Conservation (phyloP, 352 stramenopile genomes). For the Phytopythium ostracodes region DNA sequence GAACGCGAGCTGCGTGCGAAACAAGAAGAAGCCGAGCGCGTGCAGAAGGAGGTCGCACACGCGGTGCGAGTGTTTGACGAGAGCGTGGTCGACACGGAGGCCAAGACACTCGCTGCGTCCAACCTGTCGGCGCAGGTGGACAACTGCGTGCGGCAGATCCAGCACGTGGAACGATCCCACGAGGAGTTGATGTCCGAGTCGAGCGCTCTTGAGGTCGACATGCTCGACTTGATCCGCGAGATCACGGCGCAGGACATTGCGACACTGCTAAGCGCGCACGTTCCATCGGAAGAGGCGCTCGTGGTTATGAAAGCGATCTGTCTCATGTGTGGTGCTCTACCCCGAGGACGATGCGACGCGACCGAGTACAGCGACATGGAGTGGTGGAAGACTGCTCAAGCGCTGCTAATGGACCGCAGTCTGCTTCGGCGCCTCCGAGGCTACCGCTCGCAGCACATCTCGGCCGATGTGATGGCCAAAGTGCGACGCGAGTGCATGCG, state of each 20-base stretch:
- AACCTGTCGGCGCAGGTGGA: constrained; percentile 51
- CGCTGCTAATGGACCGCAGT: constrained; percentile 74
- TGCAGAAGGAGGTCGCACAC: constrained; percentile 30
- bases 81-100: constrained; percentile 69
- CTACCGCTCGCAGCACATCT: constrained; percentile 45
- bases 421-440: constrained; percentile 52
- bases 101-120: constrained; percentile 40
- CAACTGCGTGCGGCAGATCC: constrained; percentile 48
- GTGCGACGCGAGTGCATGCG: constrained; percentile 68
- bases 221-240: constrained; percentile 53
- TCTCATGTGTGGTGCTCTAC: constrained; percentile 56
- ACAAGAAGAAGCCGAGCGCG: constrained; percentile 11
- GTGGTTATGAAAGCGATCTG: constrained; percentile 76
- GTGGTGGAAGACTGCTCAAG: constrained; percentile 79
- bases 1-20: constrained; percentile 17
- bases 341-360: constrained; percentile 43
- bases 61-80: constrained; percentile 54
- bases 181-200: constrained; percentile 51
- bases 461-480: constrained; percentile 72
- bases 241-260: constrained; percentile 80
- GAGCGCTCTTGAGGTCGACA: constrained; percentile 48
- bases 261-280: constrained; percentile 46
- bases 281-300: constrained; percentile 43
- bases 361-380: constrained; percentile 71
- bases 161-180: constrained; percentile 37